Evolutionary conservation across 805 yeast species (phyloP).

Genomic region (Yamadazyma endophytica): DNA sequence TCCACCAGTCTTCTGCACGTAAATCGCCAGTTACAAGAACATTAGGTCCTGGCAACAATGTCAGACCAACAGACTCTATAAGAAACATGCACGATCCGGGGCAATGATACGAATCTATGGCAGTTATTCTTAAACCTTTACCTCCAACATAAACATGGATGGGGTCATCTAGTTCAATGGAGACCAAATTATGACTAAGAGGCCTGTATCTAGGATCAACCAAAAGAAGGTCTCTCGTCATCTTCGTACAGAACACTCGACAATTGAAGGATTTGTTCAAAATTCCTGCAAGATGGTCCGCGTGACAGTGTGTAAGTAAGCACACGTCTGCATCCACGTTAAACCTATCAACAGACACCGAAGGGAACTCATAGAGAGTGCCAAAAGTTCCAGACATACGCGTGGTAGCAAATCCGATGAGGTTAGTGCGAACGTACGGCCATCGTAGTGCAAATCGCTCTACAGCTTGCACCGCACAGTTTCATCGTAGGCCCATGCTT

Average conservation of each 20-base stretch:
- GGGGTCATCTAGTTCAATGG: conserved; percentile 17
- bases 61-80: conserved; percentile 32
- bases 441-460: not conserved
- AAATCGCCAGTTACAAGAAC: conserved; percentile 56
- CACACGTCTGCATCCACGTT: conserved; percentile 19
- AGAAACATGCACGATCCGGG: conserved; percentile 58
- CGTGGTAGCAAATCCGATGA: not conserved
- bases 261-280: conserved; percentile 34
- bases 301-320: conserved; percentile 50
- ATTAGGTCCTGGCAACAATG: conserved; percentile 16
- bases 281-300: conserved; percentile 52
- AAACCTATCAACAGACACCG: conserved; percentile 37
- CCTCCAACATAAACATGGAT: conserved; percentile 14
- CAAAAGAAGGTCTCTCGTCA: conserved; percentile 21
- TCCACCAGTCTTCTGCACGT: conserved; percentile 54
- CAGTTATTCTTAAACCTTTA: conserved; percentile 27
- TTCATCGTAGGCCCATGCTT: conserved; percentile 1
- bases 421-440: not conserved
- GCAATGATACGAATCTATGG: conserved; percentile 53
- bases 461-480: not conserved
- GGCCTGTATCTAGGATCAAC: conserved; percentile 13
- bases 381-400: conserved; percentile 34
- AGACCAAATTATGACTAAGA: conserved; percentile 15
- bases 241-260: conserved; percentile 43
- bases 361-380: conserved; percentile 44